Evolutionary conservation across 2,329 filamentous ascomycete species (phyloP), one percentile per base, ranked within the genome.

Genomic region (Arthrinium puccinioides): DNA sequence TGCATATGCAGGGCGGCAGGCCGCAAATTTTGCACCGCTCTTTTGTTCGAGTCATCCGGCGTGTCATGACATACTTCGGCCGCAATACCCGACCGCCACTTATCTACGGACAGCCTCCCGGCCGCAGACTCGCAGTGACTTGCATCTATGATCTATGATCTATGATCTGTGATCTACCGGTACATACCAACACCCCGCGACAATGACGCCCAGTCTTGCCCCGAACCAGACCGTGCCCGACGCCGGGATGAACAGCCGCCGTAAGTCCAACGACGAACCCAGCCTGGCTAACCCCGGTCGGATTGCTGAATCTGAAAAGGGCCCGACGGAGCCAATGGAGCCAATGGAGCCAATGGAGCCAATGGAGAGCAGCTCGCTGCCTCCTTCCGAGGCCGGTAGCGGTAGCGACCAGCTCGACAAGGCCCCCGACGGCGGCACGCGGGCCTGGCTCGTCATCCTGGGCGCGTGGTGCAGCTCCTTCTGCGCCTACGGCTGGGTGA

Each of bases 401-500:
- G n/a, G 14, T 4, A 13, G 14, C 31, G 39, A 24, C n/a, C n/a
- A n/a, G n/a, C n/a, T n/a, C 2, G 31, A 38, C 9, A 16, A 29
- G 4, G 21, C 16, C n/a, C 39, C 44, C 5, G 49, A 53, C 34
- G 51, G 51, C 21, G 51, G 51, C 9, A 20, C 37, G 13, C 20
- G 21, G 9, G 51, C 51, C 7, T 54, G 51, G 51, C 40, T 46
- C 11, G 44, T 44, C 13, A 44, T 54, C n/a, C 36, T 49, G 4
- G 51, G 51, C 13, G 43, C 43, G 1, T 50, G 46, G 43, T 64
- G 59, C 42, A 55, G 57, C 3, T 43, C 67, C 29, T 67, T 69
- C 37, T 67, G 62, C 46, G 67, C 61, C 3, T 69, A 67, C 47
- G 66, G 65, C 1, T 44, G 67, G 20, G 43, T 67, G 38, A 69